Base-by-base conservation (phyloP, 2,329 filamentous ascomycete genomes). In the Coniochaeta hoffmannii region DNA sequence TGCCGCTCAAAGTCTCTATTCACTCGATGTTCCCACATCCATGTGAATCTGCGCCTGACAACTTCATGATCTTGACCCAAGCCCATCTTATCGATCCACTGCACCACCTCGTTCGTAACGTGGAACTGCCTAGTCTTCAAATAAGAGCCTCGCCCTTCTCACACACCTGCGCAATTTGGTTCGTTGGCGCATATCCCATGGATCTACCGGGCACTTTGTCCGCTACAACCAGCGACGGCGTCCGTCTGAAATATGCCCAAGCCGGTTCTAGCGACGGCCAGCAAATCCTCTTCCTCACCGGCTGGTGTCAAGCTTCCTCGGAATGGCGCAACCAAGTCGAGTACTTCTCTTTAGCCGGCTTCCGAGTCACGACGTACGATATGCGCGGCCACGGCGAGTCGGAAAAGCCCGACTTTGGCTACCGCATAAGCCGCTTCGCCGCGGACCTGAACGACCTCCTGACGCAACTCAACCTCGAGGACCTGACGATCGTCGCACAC, bases 371-470 rank as follows among this genome's bases (percentile, higher is more conserved):
- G 7, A 66, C 67, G 0, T 65, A 64, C 56, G 66, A 69, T 57
- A 55, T 66, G 58, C 66, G 67, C 24, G 66, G 67, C n/a, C 67
- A 69, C 32, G 66, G 67, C 36, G 66, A 67, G 24, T 69, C 67
- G 10, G 68, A 69, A 3, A 65, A 69, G 60, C 65, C 68, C 1
- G 34, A 55, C 15, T 63, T 61, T 38, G 68, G 67, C 11, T 65
- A 69, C 52, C 62, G 67, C 49, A 50, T 69, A 4, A 57, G 59
- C 24, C 64, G 66, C n/a, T 61, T 66, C 2, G 65, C 64, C 2
- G 64, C 65, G 1, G 66, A 69, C 55, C 59, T 68, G 1, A 59
- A 66, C 14, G 58, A 65, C 12, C 14, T 68, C 50, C 55, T 68
- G 19, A 55, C 52, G 4, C 56, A 64, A 15, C 65, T 72, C 14